phyloP scores from a whole-genome alignment of 352 stramenopile genomes.

The Globisporangium orthogonon region DNA sequence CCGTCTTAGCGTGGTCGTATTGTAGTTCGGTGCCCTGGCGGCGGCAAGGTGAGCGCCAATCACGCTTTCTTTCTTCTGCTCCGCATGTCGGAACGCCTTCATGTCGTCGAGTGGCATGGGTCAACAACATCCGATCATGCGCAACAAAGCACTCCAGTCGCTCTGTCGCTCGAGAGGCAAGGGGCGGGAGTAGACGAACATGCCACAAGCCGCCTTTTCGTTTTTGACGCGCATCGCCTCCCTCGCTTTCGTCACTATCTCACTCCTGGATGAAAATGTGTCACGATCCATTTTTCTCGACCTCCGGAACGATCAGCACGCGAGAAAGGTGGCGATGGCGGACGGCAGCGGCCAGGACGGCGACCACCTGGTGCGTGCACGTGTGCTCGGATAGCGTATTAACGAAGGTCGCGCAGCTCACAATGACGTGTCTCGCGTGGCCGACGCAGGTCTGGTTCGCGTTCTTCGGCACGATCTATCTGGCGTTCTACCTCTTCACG shows the following conservation, averaged over 20 bases:
- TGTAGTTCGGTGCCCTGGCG: no score
- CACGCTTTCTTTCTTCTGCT: no score
- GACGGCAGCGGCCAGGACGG: conserved; percentile 4
- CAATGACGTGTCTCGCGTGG: not conserved
- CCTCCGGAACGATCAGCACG: not conserved
- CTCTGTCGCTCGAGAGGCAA: no score
- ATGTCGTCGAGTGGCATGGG: no score
- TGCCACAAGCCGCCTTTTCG: not conserved
- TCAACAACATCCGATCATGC: no score
- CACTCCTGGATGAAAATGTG: not conserved
- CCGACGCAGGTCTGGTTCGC: conserved; percentile 67
- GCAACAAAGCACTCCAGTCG: no score
- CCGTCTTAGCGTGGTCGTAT: not conserved
- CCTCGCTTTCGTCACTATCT: not conserved
- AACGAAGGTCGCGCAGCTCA: not conserved
- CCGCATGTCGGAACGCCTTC: no score
- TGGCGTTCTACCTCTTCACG: conserved; percentile 88
- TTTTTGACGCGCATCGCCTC: no score
- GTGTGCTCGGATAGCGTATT: no score
- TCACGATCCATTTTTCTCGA: not conserved
- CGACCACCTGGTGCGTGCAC: conserved; percentile 10
- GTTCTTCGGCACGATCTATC: conserved; percentile 71
- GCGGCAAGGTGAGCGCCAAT: no score
- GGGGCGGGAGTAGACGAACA: no score
- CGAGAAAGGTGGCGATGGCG: not conserved